Base-by-base conservation (phyloP, 176 grass and related monocot species). In the Juncus inflexus region DNA sequence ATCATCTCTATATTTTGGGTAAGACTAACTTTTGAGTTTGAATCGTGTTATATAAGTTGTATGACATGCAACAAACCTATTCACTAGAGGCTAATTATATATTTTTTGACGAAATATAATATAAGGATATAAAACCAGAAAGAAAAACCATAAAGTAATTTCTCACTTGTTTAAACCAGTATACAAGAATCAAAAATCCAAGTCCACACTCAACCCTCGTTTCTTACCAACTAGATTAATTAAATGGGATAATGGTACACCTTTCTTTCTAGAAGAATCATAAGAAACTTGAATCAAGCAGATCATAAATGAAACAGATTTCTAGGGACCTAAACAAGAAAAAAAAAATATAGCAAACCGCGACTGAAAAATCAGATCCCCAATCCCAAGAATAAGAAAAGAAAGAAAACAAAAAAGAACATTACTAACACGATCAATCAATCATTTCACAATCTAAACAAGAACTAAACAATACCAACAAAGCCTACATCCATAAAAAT, bases 1-100 rank as follows among this genome's bases (percentile, higher is more conserved):
- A 59, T 50, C 74, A 35, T 74, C 79, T 65, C 71, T 41, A 39
- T 35, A 38, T 60, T 77, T 12, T 69, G 66, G 74, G 50, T 77
- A 35, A 77, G 57, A 59, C 42, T 58, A 43, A 50, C 53, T 50
- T 68, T 47, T 47, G 19, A 28, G 19, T 47, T 9, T 47, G 43
- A 47, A 47, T 1, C 9, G 43, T 47, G 43, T 47, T 28, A 28
- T 28, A 28, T 28, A 28, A 28, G 19, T 28, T 28, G 19, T 28
- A 28, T 28, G 19, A 28, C 19, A 1, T 28, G 19, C 19, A 28
- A 28, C 19, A 28, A 28, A 28, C 19, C 19, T 28, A 28, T 28
- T 28, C 19, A 28, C 19, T 28, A 28, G 19, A 28, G 19, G 19
- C 19, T 28, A 28, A 28, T 28, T 28, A 28, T 28, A 28, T 28